Percentiles rank a stretch among this genome's conserved stretches.
Evolutionary conservation across 768 basidiomycete genomes (phyloP).

Genomic region (Leucosporidium scottii): DNA sequence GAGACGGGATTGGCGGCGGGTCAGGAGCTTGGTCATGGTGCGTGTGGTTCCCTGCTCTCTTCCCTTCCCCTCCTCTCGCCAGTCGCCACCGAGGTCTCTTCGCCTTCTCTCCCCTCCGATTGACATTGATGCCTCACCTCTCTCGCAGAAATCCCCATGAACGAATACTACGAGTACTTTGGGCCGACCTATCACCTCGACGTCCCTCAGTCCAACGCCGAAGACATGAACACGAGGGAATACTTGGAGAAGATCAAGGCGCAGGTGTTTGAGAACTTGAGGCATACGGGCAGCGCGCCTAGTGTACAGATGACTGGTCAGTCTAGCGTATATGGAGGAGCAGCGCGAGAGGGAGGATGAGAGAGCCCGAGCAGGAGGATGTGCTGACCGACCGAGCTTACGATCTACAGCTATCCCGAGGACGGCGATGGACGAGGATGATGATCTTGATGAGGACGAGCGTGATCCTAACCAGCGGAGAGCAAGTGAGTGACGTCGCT

Average conservation of each 20-base stretch:
- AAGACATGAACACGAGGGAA: constrained; percentile 85
- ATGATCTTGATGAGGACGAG: constrained; percentile 82
- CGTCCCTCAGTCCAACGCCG: constrained; percentile 87
- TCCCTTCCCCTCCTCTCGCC: neutral
- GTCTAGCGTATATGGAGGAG: too few species aligned
- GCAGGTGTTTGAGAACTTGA: constrained; percentile 83
- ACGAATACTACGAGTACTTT: constrained; percentile 99
- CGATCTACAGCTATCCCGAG: constrained; percentile 64
- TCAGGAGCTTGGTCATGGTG: constrained; percentile 79
- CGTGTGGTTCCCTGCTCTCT: constrained; percentile 12
- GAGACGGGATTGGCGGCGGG: constrained; percentile 98
- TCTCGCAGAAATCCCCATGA: constrained; percentile 78
- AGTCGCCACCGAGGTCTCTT: too few species aligned
- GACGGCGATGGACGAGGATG: constrained; percentile 68
- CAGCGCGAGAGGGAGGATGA: too few species aligned
- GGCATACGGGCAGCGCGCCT: constrained; percentile 78
- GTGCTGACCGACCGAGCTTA: neutral
- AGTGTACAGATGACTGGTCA: constrained; percentile 65
- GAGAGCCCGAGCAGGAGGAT: neutral
- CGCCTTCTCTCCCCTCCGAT: too few species aligned
- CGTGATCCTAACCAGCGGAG: constrained; percentile 68
- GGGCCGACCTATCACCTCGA: constrained; percentile 95
- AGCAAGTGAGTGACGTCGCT: constrained; percentile 46
- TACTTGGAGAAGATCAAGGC: constrained; percentile 89
- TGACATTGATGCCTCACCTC: too few species aligned